phyloP scores from a whole-genome alignment of 129 eudicot species.

The Cynara cardunculus region DNA sequence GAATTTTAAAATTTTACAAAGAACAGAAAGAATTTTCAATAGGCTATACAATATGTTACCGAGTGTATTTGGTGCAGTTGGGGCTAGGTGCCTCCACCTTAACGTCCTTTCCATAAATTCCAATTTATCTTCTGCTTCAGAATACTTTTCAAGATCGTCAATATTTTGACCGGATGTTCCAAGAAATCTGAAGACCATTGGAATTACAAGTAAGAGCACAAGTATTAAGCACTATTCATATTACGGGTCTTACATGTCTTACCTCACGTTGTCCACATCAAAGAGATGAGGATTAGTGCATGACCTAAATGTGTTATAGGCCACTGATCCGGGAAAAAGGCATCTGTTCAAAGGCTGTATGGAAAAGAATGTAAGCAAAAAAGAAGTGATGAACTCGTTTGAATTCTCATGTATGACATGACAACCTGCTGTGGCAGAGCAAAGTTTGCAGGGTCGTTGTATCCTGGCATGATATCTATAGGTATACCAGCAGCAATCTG shows the following conservation, averaged over 20 bases:
- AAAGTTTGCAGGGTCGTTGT: slow-evolving; percentile 79
- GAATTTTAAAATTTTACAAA: neutral
- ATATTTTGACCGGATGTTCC: slow-evolving; percentile 97
- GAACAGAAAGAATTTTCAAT: neutral
- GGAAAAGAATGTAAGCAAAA: slow-evolving; percentile 14
- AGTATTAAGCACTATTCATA: no score
- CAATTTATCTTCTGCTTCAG: slow-evolving; percentile 62
- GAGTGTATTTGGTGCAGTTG: slow-evolving; percentile 93
- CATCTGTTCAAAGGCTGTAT: slow-evolving; percentile 81
- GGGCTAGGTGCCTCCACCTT: slow-evolving; percentile 97
- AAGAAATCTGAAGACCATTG: slow-evolving; percentile 56
- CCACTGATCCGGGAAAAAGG: slow-evolving; percentile 86
- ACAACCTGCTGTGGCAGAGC: slow-evolving; percentile 90
- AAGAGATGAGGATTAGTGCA: slow-evolving; percentile 91
- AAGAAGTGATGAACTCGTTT: neutral
- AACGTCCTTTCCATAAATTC: slow-evolving; percentile 85
- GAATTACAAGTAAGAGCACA: slow-evolving; percentile 1
- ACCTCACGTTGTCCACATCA: slow-evolving; percentile 86
- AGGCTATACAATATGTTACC: slow-evolving; percentile 35
- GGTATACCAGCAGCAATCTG: slow-evolving; percentile 91
- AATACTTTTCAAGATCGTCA: slow-evolving; percentile 80
- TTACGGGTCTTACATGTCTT: slow-evolving; percentile 13
- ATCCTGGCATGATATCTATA: slow-evolving; percentile 89
- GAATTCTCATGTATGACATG: neutral
- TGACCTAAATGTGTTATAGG: slow-evolving; percentile 85